Evolutionary conservation across 805 yeast species (phyloP).

Genomic region (Saturnispora sanitii): DNA sequence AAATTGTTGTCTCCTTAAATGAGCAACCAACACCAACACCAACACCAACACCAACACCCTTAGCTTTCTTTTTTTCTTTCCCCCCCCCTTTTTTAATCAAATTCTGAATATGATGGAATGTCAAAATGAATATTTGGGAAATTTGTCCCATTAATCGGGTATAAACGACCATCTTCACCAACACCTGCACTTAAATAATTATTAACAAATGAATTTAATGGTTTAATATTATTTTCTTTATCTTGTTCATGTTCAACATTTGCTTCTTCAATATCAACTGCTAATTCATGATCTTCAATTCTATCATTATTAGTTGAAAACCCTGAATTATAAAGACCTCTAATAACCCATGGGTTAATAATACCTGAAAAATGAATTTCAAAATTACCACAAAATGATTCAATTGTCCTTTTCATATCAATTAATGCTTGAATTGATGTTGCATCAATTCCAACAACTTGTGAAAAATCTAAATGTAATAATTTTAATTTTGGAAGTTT

Average conservation of each 20-base stretch:
- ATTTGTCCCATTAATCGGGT: constrained; percentile 50
- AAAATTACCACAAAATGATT: constrained; percentile 71
- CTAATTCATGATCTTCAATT: constrained; percentile 12
- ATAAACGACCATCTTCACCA: constrained; percentile 12
- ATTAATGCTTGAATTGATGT: constrained; percentile 71
- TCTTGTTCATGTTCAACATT: constrained; percentile 3
- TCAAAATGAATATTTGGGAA: constrained; percentile 75
- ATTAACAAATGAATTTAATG: not conserved
- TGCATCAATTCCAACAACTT: constrained; percentile 66
- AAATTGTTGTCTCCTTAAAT: no score
- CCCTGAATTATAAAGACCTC: constrained; percentile 65
- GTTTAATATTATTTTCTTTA: not conserved
- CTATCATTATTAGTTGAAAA: constrained; percentile 34
- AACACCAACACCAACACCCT: not conserved
- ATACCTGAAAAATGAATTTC: constrained; percentile 87
- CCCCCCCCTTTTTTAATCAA: constrained; percentile 7
- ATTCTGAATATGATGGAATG: constrained; percentile 42
- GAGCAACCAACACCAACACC: not conserved
- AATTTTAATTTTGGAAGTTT: constrained; percentile 57
- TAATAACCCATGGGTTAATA: constrained; percentile 76
- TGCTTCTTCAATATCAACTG: constrained; percentile 9
- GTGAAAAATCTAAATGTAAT: constrained; percentile 72
- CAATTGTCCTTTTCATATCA: constrained; percentile 65
- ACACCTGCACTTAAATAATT: constrained; percentile 19
- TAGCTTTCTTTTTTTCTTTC: no score